Evolutionary conservation across 2,329 filamentous ascomycete genomes (phyloP), one percentile per base, ranked within the genome.

Genomic region (Monilinia polystroma): DNA sequence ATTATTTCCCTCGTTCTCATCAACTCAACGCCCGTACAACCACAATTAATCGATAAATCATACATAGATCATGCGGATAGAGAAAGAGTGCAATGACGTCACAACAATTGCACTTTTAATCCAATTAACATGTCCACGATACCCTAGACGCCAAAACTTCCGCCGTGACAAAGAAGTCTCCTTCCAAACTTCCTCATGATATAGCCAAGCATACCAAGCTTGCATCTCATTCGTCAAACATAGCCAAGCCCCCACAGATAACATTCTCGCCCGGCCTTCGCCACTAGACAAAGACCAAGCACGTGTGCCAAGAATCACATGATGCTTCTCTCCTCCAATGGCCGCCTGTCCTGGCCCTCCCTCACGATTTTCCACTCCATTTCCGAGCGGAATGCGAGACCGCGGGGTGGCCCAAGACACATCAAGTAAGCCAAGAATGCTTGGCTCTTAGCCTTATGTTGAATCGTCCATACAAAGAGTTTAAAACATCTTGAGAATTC

Each of bases 401-500:
- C 20, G 56, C 56, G 57, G 57, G 56, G 57, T 47, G 26, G 57
- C 12, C 41, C 57, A 60, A 49, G 57, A 20, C 10, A 47, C 16
- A 35, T n/a, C 29, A n/a, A 38, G 57, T n/a, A 23, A 35, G 32
- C 57, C 43, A 60, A 60, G 57, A 51, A 11, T 32, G 10, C 57
- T 49, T 49, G 43, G 43, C 29, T 23, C 57, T 60, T 60, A 20
- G 57, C 49, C 16, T 16, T 49, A 11, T 7, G 18, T 49, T 26
- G 35, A 49, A 20, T 14, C n/a, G 45, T 59, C 57, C 57, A 49
- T 49, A 60, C 57, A 49, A 51, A 60, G 29, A 60, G 43, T 18
- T 35, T 35, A 7, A 49, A 11, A 14, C 12, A 43, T 43, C 12
- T 43, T 43, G 41, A 10, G 43, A 20, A 12, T 35, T n/a, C 18